A percentile compares a stretch with the other conserved stretches of the same genome.
Conservation (phyloP, 805 yeast species). For the Ogataea sp. region DNA sequence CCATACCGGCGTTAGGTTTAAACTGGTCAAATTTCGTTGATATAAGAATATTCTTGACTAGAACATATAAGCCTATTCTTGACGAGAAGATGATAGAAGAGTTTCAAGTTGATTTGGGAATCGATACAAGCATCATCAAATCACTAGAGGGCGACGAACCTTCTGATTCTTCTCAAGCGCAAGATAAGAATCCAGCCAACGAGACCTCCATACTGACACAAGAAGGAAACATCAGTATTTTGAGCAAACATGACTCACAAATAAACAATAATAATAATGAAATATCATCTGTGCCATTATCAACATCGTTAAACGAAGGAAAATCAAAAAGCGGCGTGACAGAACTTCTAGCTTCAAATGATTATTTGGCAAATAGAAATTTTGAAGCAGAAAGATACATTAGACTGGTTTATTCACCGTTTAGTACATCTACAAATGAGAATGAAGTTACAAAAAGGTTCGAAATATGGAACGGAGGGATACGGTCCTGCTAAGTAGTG, state of each 20-base stretch:
- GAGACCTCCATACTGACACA: too few relatives aligned
- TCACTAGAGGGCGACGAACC: neutral
- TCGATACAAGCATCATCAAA: constrained; percentile 11
- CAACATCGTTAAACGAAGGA: neutral
- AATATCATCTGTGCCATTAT: neutral
- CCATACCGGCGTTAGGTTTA: constrained; percentile 47
- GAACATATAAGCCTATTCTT: constrained; percentile 32
- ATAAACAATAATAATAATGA: neutral
- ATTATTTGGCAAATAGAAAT: constrained; percentile 22
- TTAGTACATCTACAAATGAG: constrained; percentile 8
- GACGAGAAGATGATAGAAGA: constrained; percentile 26
- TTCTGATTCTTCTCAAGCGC: neutral
- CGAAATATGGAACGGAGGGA: constrained; percentile 31
- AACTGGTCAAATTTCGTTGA: constrained; percentile 46
- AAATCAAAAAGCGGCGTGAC: constrained; percentile 9
- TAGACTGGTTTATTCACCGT: constrained; percentile 23
- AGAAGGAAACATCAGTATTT: too few relatives aligned
- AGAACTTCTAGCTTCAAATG: constrained; percentile 18
- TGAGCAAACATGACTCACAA: neutral
- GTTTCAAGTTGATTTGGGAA: constrained; percentile 24
- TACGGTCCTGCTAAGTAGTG: constrained; percentile 12
- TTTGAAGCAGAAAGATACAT: constrained; percentile 22
- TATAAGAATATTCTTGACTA: constrained; percentile 38
- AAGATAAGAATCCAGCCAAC: neutral
- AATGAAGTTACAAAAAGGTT: constrained; percentile 13